phyloP scores from a whole-genome alignment of 169 alveolate species.

The Toxoplasma gondii region DNA sequence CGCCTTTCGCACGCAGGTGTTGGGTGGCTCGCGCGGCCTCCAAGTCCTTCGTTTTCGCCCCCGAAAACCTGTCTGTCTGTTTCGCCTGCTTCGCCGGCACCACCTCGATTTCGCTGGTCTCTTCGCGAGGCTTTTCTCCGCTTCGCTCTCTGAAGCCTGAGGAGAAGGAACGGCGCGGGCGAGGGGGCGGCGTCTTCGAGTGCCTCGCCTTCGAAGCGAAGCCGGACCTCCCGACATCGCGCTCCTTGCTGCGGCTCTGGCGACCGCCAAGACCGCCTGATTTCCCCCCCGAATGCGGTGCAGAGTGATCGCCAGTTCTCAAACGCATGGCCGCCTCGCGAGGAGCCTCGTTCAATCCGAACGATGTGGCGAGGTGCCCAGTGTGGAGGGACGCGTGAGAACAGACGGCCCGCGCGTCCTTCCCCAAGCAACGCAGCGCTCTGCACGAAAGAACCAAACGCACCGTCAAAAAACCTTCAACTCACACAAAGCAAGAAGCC shows the following conservation, averaged over 20 bases:
- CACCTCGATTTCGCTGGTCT: background rate
- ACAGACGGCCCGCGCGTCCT: background rate
- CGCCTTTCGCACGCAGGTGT: constrained; percentile 5
- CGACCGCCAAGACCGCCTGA: too few relatives aligned
- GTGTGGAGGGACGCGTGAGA: constrained; percentile 12
- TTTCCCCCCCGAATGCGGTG: background rate
- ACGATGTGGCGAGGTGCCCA: background rate
- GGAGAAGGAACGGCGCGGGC: too few relatives aligned
- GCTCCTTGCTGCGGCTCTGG: too few relatives aligned
- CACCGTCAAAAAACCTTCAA: background rate
- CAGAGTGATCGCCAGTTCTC: background rate
- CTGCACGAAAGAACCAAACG: background rate
- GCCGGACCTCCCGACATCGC: too few relatives aligned
- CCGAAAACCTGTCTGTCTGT: background rate
- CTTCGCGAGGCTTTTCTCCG: background rate
- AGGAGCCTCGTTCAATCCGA: constrained; percentile 8
- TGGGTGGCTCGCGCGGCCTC: background rate
- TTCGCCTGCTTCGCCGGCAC: background rate
- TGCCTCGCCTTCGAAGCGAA: background rate
- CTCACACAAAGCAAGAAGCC: too few relatives aligned
- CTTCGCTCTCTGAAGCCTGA: too few relatives aligned
- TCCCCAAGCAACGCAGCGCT: background rate
- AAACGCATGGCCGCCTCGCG: background rate
- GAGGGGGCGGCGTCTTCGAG: background rate
- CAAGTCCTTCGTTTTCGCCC: background rate